Base-by-base conservation (phyloP, 2,329 filamentous ascomycete genomes). In the Dendrostoma leiphaemia region DNA sequence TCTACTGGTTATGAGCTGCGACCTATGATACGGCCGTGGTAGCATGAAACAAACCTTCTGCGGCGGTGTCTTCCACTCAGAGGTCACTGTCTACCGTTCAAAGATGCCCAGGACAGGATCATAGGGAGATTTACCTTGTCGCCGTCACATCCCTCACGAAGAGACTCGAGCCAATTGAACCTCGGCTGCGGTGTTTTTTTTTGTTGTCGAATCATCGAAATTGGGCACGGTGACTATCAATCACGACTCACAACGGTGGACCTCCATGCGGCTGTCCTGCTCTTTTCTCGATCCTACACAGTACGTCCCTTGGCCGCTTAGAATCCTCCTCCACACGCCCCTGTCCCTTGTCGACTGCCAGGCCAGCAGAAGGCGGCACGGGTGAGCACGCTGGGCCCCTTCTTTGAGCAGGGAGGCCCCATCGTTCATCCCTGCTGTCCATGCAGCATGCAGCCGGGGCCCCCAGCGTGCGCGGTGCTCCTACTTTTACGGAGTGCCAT, bases 381-480 rank as follows among this genome's bases (percentile, higher is more conserved):
- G 9, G 21, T 23, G 21, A 26, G 17, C 44, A 34, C 24, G 19
- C 31, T 32, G 31, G 29, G 24, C 44, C 21, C 44, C 44, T 35
- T 35, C 15, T 35, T 47, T 34, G 15, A 47, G n/a, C 53, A 45
- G 51, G 53, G 44, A 12, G 17, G 34, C 38, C 43, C 53, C 47
- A 43, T 46, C 13, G 7, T 24, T 23, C 9, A 57, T 57, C 54
- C 54, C 34, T 57, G 50, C 40, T 6, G 12, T 45, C 54, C 45
- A 53, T 57, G 50, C 54, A 50, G 54, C 51, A 21, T 9, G 21
- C 9, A 38, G 23, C 54, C 53, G 40, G 54, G 50, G 28, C 28
- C 50, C 53, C 54, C 40, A 47, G 50, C 50, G 43, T 40, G 45
- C 41, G 53, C 51, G 52, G 43, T 28, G 50, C 41, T 47, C 37